These are phyloP conservation scores for Fagus crenata DNA, from an alignment of 306 rosid genomes.

Conservation along the genomic window DNA sequence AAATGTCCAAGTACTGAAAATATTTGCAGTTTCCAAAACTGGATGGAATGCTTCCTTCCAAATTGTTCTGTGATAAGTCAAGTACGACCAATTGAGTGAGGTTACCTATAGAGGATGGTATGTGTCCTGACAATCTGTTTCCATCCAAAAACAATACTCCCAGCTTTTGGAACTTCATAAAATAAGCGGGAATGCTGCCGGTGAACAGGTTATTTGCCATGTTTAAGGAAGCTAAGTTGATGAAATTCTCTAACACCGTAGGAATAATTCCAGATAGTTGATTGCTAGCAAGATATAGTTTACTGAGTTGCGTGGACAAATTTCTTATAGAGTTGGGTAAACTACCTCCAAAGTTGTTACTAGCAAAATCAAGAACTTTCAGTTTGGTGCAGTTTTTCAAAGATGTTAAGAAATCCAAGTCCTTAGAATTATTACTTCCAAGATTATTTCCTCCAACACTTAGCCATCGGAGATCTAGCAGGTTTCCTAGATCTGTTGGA, in stretches of 20 bases:
- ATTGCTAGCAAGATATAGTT: neutral
- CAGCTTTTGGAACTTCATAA: slow-evolving; percentile 27
- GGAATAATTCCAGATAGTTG: slow-evolving; percentile 34
- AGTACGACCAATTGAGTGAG: slow-evolving; percentile 24
- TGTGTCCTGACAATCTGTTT: slow-evolving; percentile 34
- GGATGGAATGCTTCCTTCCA: slow-evolving; percentile 40
- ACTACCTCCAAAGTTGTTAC: slow-evolving; percentile 40
- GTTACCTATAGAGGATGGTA: slow-evolving; percentile 32
- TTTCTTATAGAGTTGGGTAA: slow-evolving; percentile 34
- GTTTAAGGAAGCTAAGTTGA: neutral
- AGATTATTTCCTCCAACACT: neutral
- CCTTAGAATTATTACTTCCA: slow-evolving; percentile 30
- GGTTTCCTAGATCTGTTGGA: slow-evolving; percentile 10
- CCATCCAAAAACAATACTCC: neutral
- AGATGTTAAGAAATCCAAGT: slow-evolving; percentile 33
- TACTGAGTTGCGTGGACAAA: slow-evolving; percentile 23
- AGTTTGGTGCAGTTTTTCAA: slow-evolving; percentile 35
- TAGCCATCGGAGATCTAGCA: neutral
- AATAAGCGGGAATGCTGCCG: slow-evolving; percentile 26
- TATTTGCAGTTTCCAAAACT: slow-evolving; percentile 20
- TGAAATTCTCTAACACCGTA: slow-evolving; percentile 21
- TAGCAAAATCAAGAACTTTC: neutral
- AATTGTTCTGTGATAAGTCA: slow-evolving; percentile 3
- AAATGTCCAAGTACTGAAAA: slow-evolving; percentile 10
- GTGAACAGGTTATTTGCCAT: neutral